Evolutionary conservation across 1,139 yeast species (phyloP).

Genomic region (Yueomyces sp.): DNA sequence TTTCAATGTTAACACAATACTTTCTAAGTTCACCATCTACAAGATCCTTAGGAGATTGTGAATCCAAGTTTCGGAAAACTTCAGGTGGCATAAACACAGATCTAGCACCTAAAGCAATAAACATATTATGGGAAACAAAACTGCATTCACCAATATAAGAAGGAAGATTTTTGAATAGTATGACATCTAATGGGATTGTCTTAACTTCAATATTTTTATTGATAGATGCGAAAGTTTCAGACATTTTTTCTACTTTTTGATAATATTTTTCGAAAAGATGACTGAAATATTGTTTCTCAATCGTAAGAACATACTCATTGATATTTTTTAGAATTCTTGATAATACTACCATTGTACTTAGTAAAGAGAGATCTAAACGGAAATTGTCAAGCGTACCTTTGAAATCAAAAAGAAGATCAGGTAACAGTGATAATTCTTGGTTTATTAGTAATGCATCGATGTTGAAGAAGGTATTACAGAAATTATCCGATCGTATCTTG

Average conservation of each 20-base stretch:
- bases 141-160: constrained; percentile 33
- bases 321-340: constrained; percentile 18
- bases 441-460: constrained; percentile 14
- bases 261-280: constrained; percentile 35
- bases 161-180: constrained; percentile 33
- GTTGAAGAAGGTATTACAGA: constrained; percentile 9
- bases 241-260: constrained; percentile 30
- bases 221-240: constrained; percentile 34
- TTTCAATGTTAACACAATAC: constrained; percentile 19
- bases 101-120: constrained; percentile 40
- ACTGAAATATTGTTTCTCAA: constrained; percentile 19
- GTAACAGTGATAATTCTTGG: constrained; percentile 15
- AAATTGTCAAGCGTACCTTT: constrained; percentile 12
- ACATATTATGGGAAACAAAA: constrained; percentile 25
- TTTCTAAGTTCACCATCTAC: constrained; percentile 33
- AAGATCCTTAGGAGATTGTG: constrained; percentile 31
- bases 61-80: constrained; percentile 23
- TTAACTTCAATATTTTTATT: constrained; percentile 23
- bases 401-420: constrained; percentile 10
- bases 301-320: constrained; percentile 15
- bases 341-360: constrained; percentile 25
- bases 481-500: constrained; percentile 1
- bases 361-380: constrained; percentile 20
- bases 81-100: constrained; percentile 44
- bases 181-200: constrained; percentile 18